Conservation (phyloP, 1,139 yeast species). For the Ashbya aceris region DNA sequence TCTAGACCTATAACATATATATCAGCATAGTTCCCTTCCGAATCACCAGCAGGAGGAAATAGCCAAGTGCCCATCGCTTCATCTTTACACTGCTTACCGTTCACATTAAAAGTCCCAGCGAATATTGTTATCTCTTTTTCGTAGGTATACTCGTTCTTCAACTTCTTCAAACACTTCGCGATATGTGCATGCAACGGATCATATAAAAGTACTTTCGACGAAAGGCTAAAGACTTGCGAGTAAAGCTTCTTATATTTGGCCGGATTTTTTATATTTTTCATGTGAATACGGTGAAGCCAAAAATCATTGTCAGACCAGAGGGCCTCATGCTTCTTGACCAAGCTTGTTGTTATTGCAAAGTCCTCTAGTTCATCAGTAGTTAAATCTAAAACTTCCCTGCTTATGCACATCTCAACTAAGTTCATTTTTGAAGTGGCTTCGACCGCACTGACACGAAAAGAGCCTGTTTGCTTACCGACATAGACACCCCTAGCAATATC, state of each 20-base stretch:
- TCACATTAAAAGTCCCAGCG: slow-evolving; percentile 64
- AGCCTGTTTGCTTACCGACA: slow-evolving; percentile 62
- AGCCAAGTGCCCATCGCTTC: slow-evolving; percentile 46
- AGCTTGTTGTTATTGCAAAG: slow-evolving; percentile 33
- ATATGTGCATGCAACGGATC: slow-evolving; percentile 70
- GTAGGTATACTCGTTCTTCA: slow-evolving; percentile 42
- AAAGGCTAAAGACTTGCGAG: slow-evolving; percentile 22
- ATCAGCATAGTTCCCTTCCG: slow-evolving; percentile 40
- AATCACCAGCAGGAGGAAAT: slow-evolving; percentile 34
- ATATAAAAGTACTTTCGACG: slow-evolving; percentile 37
- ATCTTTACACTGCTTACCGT: slow-evolving; percentile 48
- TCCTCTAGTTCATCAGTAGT: slow-evolving; percentile 47
- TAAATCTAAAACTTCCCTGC: slow-evolving; percentile 51
- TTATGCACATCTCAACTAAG: slow-evolving; percentile 46
- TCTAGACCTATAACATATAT: slow-evolving; percentile 78
- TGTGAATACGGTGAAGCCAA: slow-evolving; percentile 36
- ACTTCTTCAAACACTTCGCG: slow-evolving; percentile 42
- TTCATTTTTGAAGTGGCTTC: slow-evolving; percentile 60
- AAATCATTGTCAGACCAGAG: slow-evolving; percentile 57
- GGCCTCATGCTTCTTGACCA: slow-evolving; percentile 43
- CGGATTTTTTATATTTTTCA: slow-evolving; percentile 27
- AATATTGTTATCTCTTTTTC: slow-evolving; percentile 44
- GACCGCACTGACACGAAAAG: slow-evolving; percentile 54
- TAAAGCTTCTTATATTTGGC: slow-evolving; percentile 25
- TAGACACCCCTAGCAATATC: slow-evolving; percentile 40